These are phyloP conservation scores for Porogramme epimiltina DNA, from an alignment of 1,284 basidiomycete species.

Conservation along the genomic window DNA sequence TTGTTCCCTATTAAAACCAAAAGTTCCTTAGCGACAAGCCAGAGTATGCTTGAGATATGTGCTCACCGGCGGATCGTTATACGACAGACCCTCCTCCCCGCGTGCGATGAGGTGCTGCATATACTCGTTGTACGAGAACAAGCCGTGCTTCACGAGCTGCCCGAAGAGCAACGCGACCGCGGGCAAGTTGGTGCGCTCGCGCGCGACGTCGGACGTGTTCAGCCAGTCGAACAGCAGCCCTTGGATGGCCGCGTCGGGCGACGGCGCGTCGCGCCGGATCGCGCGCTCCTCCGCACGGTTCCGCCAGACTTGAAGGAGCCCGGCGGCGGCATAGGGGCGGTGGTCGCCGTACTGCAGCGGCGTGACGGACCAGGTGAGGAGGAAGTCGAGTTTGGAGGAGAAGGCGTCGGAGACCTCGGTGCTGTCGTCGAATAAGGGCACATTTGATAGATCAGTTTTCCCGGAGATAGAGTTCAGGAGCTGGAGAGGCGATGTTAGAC, in stretches of 20 bases:
- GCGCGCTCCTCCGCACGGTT: constrained; percentile 63
- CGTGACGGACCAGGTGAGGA: constrained; percentile 88
- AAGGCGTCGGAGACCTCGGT: constrained; percentile 49
- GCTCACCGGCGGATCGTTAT: constrained; percentile 45
- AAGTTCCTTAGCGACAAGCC: background rate
- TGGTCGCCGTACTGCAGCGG: constrained; percentile 85
- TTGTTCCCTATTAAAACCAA: constrained; percentile 30
- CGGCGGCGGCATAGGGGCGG: constrained; percentile 79
- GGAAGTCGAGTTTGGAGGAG: constrained; percentile 73
- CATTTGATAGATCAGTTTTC: constrained; percentile 63
- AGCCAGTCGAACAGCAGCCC: constrained; percentile 86
- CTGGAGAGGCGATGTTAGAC: no score
- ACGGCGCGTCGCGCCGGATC: constrained; percentile 54
- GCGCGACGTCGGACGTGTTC: constrained; percentile 66
- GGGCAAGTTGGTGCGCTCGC: constrained; percentile 57
- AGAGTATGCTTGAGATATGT: background rate
- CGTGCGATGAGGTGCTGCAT: constrained; percentile 84
- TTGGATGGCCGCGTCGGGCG: constrained; percentile 64
- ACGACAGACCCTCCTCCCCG: constrained; percentile 66
- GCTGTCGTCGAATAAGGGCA: constrained; percentile 62
- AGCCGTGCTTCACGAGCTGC: constrained; percentile 71
- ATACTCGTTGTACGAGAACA: constrained; percentile 87
- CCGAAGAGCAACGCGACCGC: constrained; percentile 77
- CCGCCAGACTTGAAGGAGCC: constrained; percentile 74
- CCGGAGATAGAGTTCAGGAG: constrained; percentile 81